Base-by-base conservation (phyloP, 2,329 filamentous ascomycete genomes). In the Fusarium circinatum region DNA sequence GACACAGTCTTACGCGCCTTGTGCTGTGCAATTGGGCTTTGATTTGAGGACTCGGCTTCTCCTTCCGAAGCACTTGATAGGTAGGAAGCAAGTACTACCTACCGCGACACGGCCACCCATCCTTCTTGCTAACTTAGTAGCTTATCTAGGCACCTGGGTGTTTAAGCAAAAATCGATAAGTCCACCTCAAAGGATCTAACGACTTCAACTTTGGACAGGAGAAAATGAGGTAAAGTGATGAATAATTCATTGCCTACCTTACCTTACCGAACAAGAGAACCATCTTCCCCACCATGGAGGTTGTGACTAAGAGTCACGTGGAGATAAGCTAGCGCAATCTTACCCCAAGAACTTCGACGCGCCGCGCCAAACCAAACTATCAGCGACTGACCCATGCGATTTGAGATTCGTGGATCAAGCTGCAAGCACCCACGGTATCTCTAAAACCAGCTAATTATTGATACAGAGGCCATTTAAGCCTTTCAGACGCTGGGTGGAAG, bases 281-380 rank as follows among this genome's bases (percentile, higher is more conserved):
- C n/a, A 20, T 12, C 17, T 47, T n/a, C 47, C 42, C 32, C 32
- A 15, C 32, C 42, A 45, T 44, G 13, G 45, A 28, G 45, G 45
- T 12, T 32, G 26, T 24, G 11, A 8, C 8, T 3, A 20, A 18
- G 15, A 18, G 56, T 74, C 71, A 74, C 71, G 71, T 74, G 71
- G 54, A 54, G 71, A 75, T 72, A 71, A 69, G 51, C 24, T 30
- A 32, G 45, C 32, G 42, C 30, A 42, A 67, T 66, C 54, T 61
- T 34, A 34, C 47, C 34, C 42, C 20, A 36, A 66, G 51, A 47
- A 71, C 67, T 75, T 75, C 55, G 55, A 75, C 73, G 73, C 73
- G 71, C 71, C 71, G 67, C 63, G 71, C 68, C 69, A 72, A 61
- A 54, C 54, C 57, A 73, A 73, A 58, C 63, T 55, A 62, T 34